Conservation (phyloP, 2,329 filamentous ascomycete genomes). For the Penicillium sp. region DNA sequence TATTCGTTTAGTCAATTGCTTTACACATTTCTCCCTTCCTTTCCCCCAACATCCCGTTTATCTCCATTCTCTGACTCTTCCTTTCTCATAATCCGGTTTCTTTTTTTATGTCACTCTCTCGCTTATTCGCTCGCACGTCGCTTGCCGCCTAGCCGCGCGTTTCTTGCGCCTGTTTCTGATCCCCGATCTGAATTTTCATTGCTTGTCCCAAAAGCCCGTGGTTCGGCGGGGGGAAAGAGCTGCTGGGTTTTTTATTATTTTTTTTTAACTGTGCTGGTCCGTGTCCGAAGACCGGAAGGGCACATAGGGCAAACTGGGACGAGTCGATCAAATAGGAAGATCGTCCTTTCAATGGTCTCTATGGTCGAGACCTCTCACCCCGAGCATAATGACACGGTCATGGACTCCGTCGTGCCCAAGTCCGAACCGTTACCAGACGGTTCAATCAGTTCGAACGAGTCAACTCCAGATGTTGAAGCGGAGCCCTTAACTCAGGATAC, state of each 20-base stretch:
- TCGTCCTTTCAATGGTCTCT: slow-evolving; percentile 40
- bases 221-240: slow-evolving; percentile 12
- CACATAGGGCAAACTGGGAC: not conserved
- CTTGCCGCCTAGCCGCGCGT: slow-evolving; percentile 40
- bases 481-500: slow-evolving; percentile 39
- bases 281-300: slow-evolving; percentile 4
- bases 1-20: slow-evolving; percentile 40
- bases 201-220: slow-evolving; percentile 5
- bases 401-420: slow-evolving; percentile 41
- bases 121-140: slow-evolving; percentile 36
- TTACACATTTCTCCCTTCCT: slow-evolving; percentile 34
- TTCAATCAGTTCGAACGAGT: slow-evolving; percentile 43
- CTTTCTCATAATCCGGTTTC: slow-evolving; percentile 32
- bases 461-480: slow-evolving; percentile 44
- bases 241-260: not conserved
- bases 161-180: slow-evolving; percentile 26
- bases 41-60: slow-evolving; percentile 21
- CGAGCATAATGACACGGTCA: slow-evolving; percentile 39
- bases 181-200: slow-evolving; percentile 5
- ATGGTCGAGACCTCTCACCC: slow-evolving; percentile 39
- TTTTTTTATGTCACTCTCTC: slow-evolving; percentile 38
- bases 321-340: not conserved
- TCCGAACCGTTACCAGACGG: slow-evolving; percentile 40
- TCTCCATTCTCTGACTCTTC: slow-evolving; percentile 28
- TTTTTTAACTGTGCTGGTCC: slow-evolving; percentile 1